These are phyloP conservation scores for Ramichloridium luteum DNA, from an alignment of 2,329 filamentous ascomycete genomes.

Conservation along the genomic window DNA sequence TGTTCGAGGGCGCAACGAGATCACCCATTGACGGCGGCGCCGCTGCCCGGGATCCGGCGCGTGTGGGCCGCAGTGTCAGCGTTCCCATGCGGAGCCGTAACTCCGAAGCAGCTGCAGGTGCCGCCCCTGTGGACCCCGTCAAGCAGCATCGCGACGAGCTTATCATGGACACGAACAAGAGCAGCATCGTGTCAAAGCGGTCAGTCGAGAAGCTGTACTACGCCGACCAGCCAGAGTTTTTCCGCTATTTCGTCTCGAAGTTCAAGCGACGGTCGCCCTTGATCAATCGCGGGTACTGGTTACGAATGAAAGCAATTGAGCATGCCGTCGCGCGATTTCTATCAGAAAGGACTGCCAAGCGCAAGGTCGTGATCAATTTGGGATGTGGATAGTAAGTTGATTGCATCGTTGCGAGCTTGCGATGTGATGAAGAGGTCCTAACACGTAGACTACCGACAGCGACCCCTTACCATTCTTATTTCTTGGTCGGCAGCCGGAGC, in stretches of 20 bases:
- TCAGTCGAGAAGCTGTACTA: constrained; percentile 87
- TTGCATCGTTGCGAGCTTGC: too few relatives aligned
- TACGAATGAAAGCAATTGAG: constrained; percentile 74
- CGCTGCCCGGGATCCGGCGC: background rate
- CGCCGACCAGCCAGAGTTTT: constrained; percentile 65
- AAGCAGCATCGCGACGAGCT: constrained; percentile 23
- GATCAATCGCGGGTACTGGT: constrained; percentile 81
- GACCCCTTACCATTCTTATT: constrained; percentile 82
- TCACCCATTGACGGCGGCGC: background rate
- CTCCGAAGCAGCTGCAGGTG: constrained; percentile 4
- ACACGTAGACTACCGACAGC: constrained; percentile 35
- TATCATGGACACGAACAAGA: constrained; percentile 59
- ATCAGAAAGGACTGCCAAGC: constrained; percentile 40
- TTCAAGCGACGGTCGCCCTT: constrained; percentile 72
- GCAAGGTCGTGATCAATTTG: constrained; percentile 68
- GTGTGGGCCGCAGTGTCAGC: constrained; percentile 10
- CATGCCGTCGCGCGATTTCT: constrained; percentile 63
- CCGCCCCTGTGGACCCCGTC: constrained; percentile 10
- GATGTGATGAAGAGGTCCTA: background rate
- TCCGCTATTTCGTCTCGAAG: constrained; percentile 76
- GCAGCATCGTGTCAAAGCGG: constrained; percentile 82
- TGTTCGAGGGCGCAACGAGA: background rate
- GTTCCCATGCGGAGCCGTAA: constrained; percentile 10
- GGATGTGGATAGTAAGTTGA: constrained; percentile 70
- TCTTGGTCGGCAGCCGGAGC: constrained; percentile 50